Base-by-base conservation (phyloP, 176 grass and related monocot genomes). In the Avena insularis region DNA sequence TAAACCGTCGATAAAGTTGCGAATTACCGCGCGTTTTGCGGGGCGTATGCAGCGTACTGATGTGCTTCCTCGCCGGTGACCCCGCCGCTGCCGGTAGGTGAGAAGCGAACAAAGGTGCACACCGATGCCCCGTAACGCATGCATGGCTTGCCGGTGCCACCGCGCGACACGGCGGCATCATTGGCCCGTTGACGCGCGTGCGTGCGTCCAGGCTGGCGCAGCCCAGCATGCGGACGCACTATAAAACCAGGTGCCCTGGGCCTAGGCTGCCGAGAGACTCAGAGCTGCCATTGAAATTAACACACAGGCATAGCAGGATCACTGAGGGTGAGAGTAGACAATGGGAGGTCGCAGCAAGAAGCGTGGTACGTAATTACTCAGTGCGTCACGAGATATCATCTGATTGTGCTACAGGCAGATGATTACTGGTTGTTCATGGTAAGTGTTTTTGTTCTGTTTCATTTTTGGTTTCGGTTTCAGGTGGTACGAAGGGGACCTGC, bases 281-380 rank as follows among this genome's bases (percentile, higher is more conserved):
- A 80, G 35, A 80, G 21, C 70, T 54, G 17, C 79, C 13, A 12
- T 29, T 29, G 77, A 29, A 43, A 29, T 29, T 29, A 29, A 6
- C 31, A 12, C 4, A 6, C 4, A 5, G 27, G 14, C 56, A 40
- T 0, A 49, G 1, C 23, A 15, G 23, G 21, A 23, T 74, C 17
- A 20, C 40, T 38, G 7, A 33, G 46, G 0, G 11, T 1, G 27
- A 16, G 55, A 20, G 25, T 20, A 57, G 14, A 27, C 29, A 38
- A 80, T 81, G 46, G 86, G 54, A 79, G 88, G 74, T 8, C 55
- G 46, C 8, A 90, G 66, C 64, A 77, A 69, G 56, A 90, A 83
- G 55, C 79, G 65, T 65, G 84, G 64, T 51, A 82, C 2, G 61
- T 4, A 59, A 63, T 15, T 74, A 15, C 45, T 27, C 5, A 21